Evolutionary conservation across 148 eudicot genomes (phyloP).

Genomic region (Spergularia bocconei): DNA sequence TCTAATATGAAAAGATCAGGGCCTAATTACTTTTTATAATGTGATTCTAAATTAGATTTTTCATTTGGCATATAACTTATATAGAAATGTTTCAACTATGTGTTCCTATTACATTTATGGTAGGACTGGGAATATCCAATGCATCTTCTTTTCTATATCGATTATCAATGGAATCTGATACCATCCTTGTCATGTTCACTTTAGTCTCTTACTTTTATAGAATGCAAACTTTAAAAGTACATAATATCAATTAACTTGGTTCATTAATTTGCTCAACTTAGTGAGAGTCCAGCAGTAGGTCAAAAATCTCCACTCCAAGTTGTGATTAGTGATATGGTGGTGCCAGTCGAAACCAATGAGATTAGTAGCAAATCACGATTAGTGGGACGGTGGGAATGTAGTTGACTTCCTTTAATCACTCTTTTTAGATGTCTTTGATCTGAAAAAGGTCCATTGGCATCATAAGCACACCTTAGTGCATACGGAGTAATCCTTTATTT

Average conservation of each 20-base stretch:
- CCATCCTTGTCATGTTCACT: constrained; percentile 9
- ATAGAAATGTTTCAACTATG: neutral
- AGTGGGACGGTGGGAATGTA: constrained; percentile 15
- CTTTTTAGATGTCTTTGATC: neutral
- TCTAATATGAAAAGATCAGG: neutral
- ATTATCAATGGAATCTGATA: constrained; percentile 11
- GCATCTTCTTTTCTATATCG: neutral
- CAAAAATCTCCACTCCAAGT: constrained; percentile 3
- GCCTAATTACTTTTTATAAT: neutral
- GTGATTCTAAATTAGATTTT: neutral
- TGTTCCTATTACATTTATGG: neutral
- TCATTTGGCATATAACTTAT: neutral
- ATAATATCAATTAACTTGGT: neutral
- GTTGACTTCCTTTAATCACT: constrained; percentile 18
- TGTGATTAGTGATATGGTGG: constrained; percentile 13
- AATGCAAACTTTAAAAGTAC: neutral
- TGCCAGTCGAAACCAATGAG: constrained; percentile 9
- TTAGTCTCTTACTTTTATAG: neutral
- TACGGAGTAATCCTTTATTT: neutral
- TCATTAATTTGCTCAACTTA: neutral
- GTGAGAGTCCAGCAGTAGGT: neutral
- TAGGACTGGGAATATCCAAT: constrained; percentile 13
- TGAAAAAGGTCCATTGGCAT: constrained; percentile 6
- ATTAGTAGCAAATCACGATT: constrained; percentile 7
- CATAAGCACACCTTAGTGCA: neutral